Evolutionary conservation across 1,284 basidiomycete species (phyloP).

Genomic region (Leccinum brunneo-olivaceum): DNA sequence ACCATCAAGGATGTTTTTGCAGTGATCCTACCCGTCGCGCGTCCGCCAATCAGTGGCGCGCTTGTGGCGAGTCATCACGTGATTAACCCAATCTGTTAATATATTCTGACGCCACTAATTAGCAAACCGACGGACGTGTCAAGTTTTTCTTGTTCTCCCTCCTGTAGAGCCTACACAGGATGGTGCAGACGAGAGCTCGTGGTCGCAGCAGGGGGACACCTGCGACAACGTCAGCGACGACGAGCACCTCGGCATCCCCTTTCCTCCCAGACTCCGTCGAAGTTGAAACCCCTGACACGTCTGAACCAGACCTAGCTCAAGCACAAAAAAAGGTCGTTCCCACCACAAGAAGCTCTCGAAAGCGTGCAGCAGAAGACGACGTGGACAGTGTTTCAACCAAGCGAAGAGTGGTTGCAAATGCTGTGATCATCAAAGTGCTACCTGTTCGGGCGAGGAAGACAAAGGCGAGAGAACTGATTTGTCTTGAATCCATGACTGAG

Average conservation of each 20-base stretch:
- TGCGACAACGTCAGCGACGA: constrained; percentile 23
- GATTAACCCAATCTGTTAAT: constrained; percentile 7
- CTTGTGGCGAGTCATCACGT: constrained; percentile 20
- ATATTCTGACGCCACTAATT: constrained; percentile 22
- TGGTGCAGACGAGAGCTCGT: constrained; percentile 21
- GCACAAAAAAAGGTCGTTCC: constrained; percentile 7
- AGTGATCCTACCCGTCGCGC: too few relatives aligned
- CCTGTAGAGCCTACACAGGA: constrained; percentile 1
- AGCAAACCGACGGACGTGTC: constrained; percentile 20
- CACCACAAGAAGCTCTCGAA: constrained; percentile 20
- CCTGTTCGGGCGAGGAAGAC: constrained; percentile 23
- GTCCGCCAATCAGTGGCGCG: constrained; percentile 13
- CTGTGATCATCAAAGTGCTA: constrained; percentile 45
- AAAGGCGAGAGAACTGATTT: constrained; percentile 30
- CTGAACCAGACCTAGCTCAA: constrained; percentile 28
- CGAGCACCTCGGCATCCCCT: constrained; percentile 24
- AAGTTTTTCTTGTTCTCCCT: constrained; percentile 19
- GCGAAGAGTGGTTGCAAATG: constrained; percentile 36
- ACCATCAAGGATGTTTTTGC: too few relatives aligned
- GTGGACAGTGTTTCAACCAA: constrained; percentile 31
- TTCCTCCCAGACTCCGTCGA: constrained; percentile 24
- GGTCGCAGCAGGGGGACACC: constrained; percentile 15
- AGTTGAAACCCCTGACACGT: constrained; percentile 38
- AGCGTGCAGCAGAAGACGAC: constrained; percentile 30
- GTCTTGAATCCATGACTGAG: constrained; percentile 10